A percentile compares a stretch with the other conserved stretches of the same genome.
phyloP scores from a whole-genome alignment of 2,329 filamentous ascomycete genomes.

The Colletotrichum filicis region DNA sequence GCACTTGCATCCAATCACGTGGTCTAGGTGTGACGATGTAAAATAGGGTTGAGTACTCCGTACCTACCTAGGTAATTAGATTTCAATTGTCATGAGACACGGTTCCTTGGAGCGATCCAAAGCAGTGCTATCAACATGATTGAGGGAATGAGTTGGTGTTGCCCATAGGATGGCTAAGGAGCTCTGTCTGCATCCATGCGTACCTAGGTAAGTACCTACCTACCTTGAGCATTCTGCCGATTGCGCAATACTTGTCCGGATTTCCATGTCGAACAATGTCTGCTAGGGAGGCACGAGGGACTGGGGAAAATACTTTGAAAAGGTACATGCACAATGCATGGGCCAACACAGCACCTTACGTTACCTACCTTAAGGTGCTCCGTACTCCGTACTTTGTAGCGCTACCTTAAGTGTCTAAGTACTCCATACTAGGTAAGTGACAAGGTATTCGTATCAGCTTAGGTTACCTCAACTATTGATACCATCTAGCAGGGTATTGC shows the following conservation, averaged over 20 bases:
- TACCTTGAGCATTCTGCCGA: background rate
- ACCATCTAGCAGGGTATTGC: background rate
- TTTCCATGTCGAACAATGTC: background rate
- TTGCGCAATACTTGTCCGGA: too few species aligned
- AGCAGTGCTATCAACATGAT: background rate
- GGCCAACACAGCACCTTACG: background rate
- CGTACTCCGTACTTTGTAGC: too few species aligned
- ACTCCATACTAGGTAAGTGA: background rate
- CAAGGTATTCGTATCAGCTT: background rate
- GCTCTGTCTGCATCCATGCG: too few species aligned
- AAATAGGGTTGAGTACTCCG: background rate
- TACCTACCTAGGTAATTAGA: background rate
- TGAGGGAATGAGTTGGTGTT: background rate
- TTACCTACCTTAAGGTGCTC: too few species aligned
- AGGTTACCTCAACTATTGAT: background rate
- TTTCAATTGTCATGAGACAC: background rate
- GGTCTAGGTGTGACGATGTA: background rate
- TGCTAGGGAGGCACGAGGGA: background rate
- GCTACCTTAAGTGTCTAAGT: too few species aligned
- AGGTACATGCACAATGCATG: background rate
- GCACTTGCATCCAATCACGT: conserved; percentile 28
- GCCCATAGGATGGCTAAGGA: too few species aligned
- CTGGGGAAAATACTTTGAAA: background rate
- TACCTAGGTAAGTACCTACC: too few species aligned
- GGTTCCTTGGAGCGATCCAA: background rate